These are phyloP conservation scores for Lolium rigidum DNA, from an alignment of 176 grass and related monocot genomes.

Conservation along the genomic window DNA sequence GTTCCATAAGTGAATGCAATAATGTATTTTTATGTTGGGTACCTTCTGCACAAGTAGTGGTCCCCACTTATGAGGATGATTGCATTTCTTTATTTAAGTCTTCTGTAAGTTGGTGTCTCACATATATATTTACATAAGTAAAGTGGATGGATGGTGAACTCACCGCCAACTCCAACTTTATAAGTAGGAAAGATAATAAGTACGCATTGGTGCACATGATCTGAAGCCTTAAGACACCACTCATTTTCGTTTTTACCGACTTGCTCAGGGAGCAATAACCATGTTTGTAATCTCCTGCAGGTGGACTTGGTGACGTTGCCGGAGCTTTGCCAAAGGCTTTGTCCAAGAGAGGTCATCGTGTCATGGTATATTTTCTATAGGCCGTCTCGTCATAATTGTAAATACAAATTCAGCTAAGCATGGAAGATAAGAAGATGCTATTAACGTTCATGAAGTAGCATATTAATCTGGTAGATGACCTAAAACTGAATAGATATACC, in stretches of 20 bases:
- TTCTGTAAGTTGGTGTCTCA: too few relatives aligned
- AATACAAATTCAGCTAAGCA: constrained; percentile 40
- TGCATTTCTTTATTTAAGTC: too few relatives aligned
- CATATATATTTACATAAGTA: too few relatives aligned
- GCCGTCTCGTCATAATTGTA: constrained; percentile 34
- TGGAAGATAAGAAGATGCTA: neutral
- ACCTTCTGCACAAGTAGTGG: too few relatives aligned
- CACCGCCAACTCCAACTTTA: too few relatives aligned
- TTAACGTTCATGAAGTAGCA: constrained; percentile 3
- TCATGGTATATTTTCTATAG: constrained; percentile 77
- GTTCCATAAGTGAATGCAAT: too few relatives aligned
- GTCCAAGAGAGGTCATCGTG: constrained; percentile 90
- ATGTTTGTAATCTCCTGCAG: constrained; percentile 53
- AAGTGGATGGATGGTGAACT: too few relatives aligned
- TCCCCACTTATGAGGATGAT: too few relatives aligned
- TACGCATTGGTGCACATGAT: neutral
- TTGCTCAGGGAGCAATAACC: constrained; percentile 27
- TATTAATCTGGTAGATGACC: constrained; percentile 5
- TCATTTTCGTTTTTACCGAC: constrained; percentile 14
- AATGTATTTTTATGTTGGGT: too few relatives aligned
- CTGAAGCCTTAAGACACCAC: constrained; percentile 9
- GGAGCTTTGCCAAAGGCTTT: constrained; percentile 96
- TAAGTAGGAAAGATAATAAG: neutral
- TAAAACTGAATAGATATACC: constrained; percentile 13
- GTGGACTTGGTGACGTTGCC: constrained; percentile 98